These are phyloP conservation scores for Mollisiaceae sp. DNA, from an alignment of 2,329 filamentous ascomycete species.

Conservation along the genomic window DNA sequence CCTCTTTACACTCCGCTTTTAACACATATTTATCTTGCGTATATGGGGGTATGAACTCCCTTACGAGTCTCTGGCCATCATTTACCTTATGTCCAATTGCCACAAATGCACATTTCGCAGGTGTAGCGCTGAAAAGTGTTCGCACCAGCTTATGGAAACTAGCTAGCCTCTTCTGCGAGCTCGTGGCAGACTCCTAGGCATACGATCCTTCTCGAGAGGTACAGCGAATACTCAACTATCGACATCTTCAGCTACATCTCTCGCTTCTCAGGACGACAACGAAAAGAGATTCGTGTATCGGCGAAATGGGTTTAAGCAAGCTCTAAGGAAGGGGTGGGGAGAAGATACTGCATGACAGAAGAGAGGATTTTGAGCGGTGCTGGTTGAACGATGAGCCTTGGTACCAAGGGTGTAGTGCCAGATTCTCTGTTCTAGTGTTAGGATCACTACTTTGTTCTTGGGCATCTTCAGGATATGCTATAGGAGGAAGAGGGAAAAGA, in stretches of 20 bases:
- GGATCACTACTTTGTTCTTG: too few relatives aligned
- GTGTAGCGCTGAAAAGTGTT: not conserved
- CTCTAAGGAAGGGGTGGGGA: not conserved
- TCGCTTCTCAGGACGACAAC: not conserved
- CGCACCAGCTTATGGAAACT: slow-evolving; percentile 7
- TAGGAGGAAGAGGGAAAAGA: too few relatives aligned
- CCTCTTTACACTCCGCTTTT: slow-evolving; percentile 36
- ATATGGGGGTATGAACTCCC: slow-evolving; percentile 39
- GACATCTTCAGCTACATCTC: not conserved
- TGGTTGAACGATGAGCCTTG: slow-evolving; percentile 40
- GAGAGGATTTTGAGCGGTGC: slow-evolving; percentile 39
- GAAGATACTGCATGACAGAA: too few relatives aligned
- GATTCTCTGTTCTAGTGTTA: not conserved
- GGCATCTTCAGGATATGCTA: too few relatives aligned
- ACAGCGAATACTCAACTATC: not conserved
- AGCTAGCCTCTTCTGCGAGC: not conserved
- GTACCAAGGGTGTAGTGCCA: slow-evolving; percentile 40
- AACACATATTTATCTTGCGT: slow-evolving; percentile 39
- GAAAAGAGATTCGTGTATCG: not conserved
- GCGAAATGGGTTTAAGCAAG: not conserved
- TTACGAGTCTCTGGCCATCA: slow-evolving; percentile 38
- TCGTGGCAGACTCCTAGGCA: not conserved
- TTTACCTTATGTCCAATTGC: slow-evolving; percentile 29
- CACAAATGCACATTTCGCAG: slow-evolving; percentile 30
- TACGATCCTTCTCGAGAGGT: not conserved